Conservation (phyloP, 345 rosid genomes). For the Murraya koenigii region DNA sequence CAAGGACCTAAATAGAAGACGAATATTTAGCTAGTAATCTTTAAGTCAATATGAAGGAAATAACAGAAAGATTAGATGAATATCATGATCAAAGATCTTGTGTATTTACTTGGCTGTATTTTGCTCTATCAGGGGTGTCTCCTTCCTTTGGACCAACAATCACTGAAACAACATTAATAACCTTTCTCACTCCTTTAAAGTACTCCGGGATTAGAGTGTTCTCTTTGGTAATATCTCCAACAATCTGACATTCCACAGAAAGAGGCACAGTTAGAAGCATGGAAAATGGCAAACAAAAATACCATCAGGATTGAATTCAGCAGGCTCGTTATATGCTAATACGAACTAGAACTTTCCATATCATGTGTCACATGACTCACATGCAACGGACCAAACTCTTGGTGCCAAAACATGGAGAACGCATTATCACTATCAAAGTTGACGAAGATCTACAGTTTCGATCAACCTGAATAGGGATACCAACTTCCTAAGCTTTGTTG, state of each 20-base stretch:
- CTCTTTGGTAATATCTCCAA: constrained; percentile 80
- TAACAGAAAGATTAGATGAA: background rate
- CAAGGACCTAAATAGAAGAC: constrained; percentile 8
- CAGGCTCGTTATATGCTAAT: background rate
- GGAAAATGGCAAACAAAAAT: background rate
- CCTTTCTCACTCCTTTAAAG: constrained; percentile 88
- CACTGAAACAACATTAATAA: constrained; percentile 79
- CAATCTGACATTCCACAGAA: constrained; percentile 40
- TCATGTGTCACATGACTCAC: background rate
- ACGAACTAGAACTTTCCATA: background rate
- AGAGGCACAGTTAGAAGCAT: constrained; percentile 7
- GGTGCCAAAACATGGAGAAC: background rate
- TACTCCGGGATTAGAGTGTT: constrained; percentile 56
- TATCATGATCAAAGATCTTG: background rate
- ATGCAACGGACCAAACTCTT: background rate
- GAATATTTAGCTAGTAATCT: background rate
- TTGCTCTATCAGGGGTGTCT: constrained; percentile 92
- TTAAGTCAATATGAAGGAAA: background rate
- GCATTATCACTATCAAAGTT: background rate
- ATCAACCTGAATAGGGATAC: background rate
- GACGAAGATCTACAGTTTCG: background rate
- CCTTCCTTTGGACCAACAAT: constrained; percentile 99
- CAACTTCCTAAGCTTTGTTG: background rate
- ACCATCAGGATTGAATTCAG: background rate
- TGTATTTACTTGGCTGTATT: constrained; percentile 73